Evolutionary conservation across 305 asterid species (phyloP).

Genomic region (Petunia hybrid): DNA sequence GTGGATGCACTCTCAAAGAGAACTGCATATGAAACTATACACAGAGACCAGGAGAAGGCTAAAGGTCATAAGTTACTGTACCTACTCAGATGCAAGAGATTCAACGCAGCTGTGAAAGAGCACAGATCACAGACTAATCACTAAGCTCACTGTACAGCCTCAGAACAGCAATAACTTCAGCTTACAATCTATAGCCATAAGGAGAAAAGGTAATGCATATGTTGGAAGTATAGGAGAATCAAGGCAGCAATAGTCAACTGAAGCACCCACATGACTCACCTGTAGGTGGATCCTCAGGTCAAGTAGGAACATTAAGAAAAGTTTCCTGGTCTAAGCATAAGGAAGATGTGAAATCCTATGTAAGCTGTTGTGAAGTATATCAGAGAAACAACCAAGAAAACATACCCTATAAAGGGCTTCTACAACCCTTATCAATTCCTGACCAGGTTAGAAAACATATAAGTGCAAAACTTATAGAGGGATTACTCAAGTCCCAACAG

Average conservation of each 20-base stretch:
- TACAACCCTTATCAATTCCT: conserved; percentile 8
- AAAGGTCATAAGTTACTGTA: conserved; percentile 13
- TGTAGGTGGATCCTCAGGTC: conserved; percentile 1
- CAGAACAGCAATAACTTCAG: background rate
- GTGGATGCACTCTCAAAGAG: conserved; percentile 21
- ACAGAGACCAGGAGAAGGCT: background rate
- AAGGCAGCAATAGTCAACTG: background rate
- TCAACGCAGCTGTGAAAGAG: background rate
- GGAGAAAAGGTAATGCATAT: background rate
- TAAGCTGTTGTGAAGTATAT: background rate
- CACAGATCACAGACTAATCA: conserved; percentile 2
- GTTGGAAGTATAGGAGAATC: background rate
- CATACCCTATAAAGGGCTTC: conserved; percentile 5
- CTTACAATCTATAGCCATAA: conserved; percentile 3
- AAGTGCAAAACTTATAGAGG: background rate
- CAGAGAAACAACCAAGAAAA: conserved; percentile 4
- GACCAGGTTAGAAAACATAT: conserved; percentile 3
- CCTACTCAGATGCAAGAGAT: conserved; percentile 1
- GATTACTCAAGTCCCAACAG: background rate
- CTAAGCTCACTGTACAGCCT: conserved; percentile 15
- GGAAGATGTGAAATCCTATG: background rate
- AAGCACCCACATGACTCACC: background rate
- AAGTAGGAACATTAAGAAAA: conserved; percentile 7
- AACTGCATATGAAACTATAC: background rate
- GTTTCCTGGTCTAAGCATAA: conserved; percentile 3